Evolutionary conservation across 108 stramenopile genomes (phyloP), one percentile per base, ranked within the genome.

Genomic region (Skeletonema costatum): DNA sequence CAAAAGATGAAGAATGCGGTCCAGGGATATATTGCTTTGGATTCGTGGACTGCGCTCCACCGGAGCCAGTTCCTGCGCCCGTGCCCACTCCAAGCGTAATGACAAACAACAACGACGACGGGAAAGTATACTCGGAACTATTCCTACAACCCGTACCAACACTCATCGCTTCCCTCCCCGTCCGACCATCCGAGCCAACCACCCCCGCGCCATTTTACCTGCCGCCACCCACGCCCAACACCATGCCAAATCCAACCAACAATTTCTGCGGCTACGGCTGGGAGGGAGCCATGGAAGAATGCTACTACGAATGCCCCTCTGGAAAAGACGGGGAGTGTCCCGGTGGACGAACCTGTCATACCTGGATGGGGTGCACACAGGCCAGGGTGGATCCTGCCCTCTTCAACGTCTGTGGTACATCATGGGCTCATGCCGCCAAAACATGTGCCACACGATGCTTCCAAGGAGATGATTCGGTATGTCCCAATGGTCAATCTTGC

Each of bases 191-290:
- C 35, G 25, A 19, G 14, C 70, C 77, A 4, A 64, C 53, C 36
- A 71, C 77, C 0, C 38, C 53, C 31, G 70, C 77, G 1, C 75
- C 76, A 32, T 77, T 83, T 72, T 11, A 32, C 51, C 59, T 83
- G 4, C 67, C 76, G 21, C 14, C 63, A 17, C 76, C 68, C 16
- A 61, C 76, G 0, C 76, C 82, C 72, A 77, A 76, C 76, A 38
- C 60, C 13, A 44, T 66, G 1, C 56, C 76, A 53, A 77, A 83
- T 29, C 76, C 76, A 50, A 77, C 60, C 61, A 60, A 62, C 71
- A 71, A 77, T 68, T 83, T 59, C 71, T 83, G 82, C 72, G 82
- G 82, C 46, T 77, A 76, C 53, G 76, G 71, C 25, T 83, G 68
- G 68, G 82, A 83, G 68, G 51, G 61, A 13, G 82, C 82, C 62